phyloP scores from a whole-genome alignment of 2,329 filamentous ascomycete species.

The Sarocladium oryzae region DNA sequence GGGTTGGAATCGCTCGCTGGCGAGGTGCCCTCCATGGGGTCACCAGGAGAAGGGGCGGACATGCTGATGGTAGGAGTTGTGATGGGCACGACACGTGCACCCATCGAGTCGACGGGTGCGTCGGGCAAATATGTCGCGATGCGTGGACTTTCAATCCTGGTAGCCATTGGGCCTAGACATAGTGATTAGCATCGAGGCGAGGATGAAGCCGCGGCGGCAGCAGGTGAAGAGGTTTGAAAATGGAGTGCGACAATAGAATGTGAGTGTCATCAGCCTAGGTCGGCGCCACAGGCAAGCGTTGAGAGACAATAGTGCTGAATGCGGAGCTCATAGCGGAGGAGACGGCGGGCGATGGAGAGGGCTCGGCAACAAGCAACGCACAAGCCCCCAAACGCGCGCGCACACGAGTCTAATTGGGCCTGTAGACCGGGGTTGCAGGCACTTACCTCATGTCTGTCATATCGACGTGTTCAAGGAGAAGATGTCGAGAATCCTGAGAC shows the following conservation, averaged over 20 bases:
- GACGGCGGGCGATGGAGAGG: constrained; percentile 1
- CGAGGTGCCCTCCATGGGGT: constrained; percentile 56
- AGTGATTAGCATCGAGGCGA: neutral
- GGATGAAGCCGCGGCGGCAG: neutral
- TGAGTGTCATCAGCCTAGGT: constrained; percentile 6
- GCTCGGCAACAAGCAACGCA: constrained; percentile 1
- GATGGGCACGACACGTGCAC: constrained; percentile 51
- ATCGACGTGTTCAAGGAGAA: neutral
- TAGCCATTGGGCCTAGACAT: constrained; percentile 34
- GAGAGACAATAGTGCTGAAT: constrained; percentile 8
- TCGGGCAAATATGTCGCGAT: constrained; percentile 36
- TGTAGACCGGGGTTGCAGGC: neutral
- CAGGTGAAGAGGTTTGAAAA: constrained; percentile 1
- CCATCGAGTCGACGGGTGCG: constrained; percentile 27
- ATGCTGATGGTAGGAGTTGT: constrained; percentile 51
- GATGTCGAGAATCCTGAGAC: neutral
- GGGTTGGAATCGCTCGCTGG: constrained; percentile 35
- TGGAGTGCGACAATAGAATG: neutral
- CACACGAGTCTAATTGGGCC: constrained; percentile 1
- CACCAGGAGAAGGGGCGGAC: constrained; percentile 50
- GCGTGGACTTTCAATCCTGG: constrained; percentile 44
- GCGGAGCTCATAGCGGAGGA: neutral
- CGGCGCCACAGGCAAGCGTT: constrained; percentile 6
- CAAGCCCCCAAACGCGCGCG: constrained; percentile 5
- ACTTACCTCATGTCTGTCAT: constrained; percentile 10